phyloP scores from a whole-genome alignment of 345 rosid genomes.

The Lenwebbia sp. region DNA sequence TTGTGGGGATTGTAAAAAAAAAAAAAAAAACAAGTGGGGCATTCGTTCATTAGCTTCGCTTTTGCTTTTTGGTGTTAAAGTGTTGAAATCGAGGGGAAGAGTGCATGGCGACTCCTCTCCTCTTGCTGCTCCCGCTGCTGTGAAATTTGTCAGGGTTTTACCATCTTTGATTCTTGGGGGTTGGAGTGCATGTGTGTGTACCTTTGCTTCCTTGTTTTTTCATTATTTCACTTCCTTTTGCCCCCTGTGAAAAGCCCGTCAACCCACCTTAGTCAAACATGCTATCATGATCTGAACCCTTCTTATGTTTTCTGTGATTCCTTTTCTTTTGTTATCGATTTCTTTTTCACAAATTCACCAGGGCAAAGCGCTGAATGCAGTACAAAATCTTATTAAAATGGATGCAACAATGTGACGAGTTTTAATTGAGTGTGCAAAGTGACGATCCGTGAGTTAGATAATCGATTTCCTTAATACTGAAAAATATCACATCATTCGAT shows the following conservation, averaged over 20 bases:
- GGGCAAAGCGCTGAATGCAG: neutral
- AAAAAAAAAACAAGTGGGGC: neutral
- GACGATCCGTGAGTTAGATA: neutral
- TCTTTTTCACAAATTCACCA: neutral
- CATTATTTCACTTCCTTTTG: neutral
- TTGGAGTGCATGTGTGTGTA: conserved; percentile 14
- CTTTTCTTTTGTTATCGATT: neutral
- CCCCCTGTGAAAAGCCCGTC: neutral
- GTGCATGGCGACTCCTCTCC: conserved; percentile 19
- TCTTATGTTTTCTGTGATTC: neutral
- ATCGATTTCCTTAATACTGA: neutral
- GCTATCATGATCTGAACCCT: neutral
- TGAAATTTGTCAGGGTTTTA: conserved; percentile 20
- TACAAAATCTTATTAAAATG: neutral
- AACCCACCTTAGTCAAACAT: neutral
- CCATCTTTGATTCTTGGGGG: conserved; percentile 7
- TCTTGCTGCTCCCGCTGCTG: neutral
- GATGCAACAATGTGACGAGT: neutral
- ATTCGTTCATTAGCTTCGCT: neutral
- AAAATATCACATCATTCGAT: neutral
- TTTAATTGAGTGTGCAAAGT: neutral
- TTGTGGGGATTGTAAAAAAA: neutral
- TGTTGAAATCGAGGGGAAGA: conserved; percentile 9
- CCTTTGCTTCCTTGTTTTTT: neutral
- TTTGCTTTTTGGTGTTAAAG: neutral